These are phyloP conservation scores for Epichloe gansuensis DNA, from an alignment of 2,329 filamentous ascomycete species.

Conservation along the genomic window DNA sequence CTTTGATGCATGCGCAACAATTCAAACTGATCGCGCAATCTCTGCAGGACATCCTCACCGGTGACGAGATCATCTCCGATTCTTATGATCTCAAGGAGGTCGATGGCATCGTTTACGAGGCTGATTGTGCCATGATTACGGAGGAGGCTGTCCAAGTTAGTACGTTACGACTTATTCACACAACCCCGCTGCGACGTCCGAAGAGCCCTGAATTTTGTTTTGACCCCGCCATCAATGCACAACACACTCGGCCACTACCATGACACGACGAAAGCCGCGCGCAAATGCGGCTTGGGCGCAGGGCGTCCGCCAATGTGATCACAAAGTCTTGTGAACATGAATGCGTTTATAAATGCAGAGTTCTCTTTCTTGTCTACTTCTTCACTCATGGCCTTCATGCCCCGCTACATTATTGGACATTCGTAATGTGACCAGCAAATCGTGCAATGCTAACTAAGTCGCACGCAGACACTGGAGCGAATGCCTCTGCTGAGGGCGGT, in stretches of 20 bases:
- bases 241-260: neutral
- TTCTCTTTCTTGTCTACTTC: neutral
- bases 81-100: constrained; percentile 75
- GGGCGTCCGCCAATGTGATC: neutral
- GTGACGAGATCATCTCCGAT: constrained; percentile 94
- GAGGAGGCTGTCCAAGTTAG: constrained; percentile 63
- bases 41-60: constrained; percentile 70
- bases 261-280: neutral
- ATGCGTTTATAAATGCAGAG: neutral
- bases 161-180: constrained; percentile 31
- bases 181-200: neutral
- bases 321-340: neutral
- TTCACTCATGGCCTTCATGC: neutral
- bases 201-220: neutral
- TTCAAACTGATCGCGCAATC: constrained; percentile 16
- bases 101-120: constrained; percentile 75
- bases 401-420: neutral
- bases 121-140: constrained; percentile 82
- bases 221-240: neutral
- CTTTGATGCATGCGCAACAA: neutral
- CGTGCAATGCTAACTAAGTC: neutral
- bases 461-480: constrained; percentile 70
- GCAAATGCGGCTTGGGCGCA: too few species aligned
- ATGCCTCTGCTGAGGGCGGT: constrained; percentile 88
- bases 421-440: neutral